Conservation (phyloP, 306 rosid species). For the Fragaria nilgerrensis region DNA sequence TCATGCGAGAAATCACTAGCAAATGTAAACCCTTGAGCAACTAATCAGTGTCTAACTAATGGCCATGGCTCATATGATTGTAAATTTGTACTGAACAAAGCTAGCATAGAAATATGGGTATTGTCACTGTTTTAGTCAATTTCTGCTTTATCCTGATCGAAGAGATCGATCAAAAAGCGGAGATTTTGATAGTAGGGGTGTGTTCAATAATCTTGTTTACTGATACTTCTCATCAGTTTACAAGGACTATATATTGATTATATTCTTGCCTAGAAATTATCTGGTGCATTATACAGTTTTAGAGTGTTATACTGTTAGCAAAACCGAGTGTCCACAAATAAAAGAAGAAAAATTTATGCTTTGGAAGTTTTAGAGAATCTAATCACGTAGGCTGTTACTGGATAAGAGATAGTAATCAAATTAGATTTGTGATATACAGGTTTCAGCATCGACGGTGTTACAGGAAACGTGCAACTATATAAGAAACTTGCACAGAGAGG, state of each 20-base stretch:
- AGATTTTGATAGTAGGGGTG: not conserved
- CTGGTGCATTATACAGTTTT: not conserved
- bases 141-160: not conserved
- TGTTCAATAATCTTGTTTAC: not conserved
- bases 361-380: slow-evolving; percentile 1
- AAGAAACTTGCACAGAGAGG: slow-evolving; percentile 78
- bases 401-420: not conserved
- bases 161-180: not conserved
- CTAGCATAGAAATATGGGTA: not conserved
- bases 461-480: slow-evolving; percentile 92
- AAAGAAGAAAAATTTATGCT: not conserved
- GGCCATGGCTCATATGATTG: not conserved
- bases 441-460: slow-evolving; percentile 64
- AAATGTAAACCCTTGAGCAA: not conserved
- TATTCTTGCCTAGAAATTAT: not conserved
- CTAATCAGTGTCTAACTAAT: not conserved
- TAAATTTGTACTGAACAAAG: not conserved
- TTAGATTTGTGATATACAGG: slow-evolving; percentile 35
- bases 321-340: not conserved
- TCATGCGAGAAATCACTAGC: not conserved
- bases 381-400: not conserved
- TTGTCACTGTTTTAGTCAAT: not conserved
- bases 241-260: not conserved
- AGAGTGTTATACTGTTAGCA: not conserved
- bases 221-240: not conserved